Evolutionary conservation across 805 yeast species (phyloP).

Genomic region (Ogataea glucozyma): DNA sequence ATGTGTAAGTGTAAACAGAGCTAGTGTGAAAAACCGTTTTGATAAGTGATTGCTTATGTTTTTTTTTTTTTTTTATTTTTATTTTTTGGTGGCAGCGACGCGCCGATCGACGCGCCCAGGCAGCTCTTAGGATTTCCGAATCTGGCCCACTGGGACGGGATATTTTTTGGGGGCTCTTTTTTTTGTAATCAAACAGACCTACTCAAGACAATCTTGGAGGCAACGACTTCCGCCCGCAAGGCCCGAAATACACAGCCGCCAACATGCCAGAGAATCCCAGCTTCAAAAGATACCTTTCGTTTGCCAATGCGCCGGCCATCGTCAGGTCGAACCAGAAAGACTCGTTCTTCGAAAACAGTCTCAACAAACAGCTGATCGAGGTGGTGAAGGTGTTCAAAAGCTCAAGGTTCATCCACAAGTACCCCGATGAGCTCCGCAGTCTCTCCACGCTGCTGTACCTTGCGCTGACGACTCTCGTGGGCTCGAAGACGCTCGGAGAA

Average conservation of each 20-base stretch:
- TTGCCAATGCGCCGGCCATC: slow-evolving; percentile 87
- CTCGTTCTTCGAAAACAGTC: slow-evolving; percentile 59
- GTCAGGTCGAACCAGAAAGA: slow-evolving; percentile 94
- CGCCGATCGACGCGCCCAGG: slow-evolving; percentile 1
- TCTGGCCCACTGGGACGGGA: not conserved
- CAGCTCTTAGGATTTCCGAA: slow-evolving; percentile 8
- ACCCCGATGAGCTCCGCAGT: slow-evolving; percentile 61
- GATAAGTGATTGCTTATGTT: no score
- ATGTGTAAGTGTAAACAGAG: not conserved
- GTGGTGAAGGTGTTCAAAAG: slow-evolving; percentile 57
- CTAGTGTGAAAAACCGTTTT: not conserved
- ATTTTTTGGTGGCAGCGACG: not conserved
- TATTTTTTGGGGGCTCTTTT: no score
- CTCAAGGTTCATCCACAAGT: slow-evolving; percentile 62
- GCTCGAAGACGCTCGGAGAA: slow-evolving; percentile 86
- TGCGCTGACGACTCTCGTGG: slow-evolving; percentile 70
- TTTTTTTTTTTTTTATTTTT: no score
- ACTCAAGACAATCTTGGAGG: not conserved
- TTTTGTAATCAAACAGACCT: no score
- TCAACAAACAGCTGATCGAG: slow-evolving; percentile 57
- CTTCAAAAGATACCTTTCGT: slow-evolving; percentile 45
- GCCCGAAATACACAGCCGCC: no score
- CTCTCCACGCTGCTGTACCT: slow-evolving; percentile 63
- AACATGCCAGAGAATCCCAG: not conserved
- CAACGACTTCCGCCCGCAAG: not conserved